phyloP scores from a whole-genome alignment of 1,284 basidiomycete genomes.

The Fomitopsis palustris region DNA sequence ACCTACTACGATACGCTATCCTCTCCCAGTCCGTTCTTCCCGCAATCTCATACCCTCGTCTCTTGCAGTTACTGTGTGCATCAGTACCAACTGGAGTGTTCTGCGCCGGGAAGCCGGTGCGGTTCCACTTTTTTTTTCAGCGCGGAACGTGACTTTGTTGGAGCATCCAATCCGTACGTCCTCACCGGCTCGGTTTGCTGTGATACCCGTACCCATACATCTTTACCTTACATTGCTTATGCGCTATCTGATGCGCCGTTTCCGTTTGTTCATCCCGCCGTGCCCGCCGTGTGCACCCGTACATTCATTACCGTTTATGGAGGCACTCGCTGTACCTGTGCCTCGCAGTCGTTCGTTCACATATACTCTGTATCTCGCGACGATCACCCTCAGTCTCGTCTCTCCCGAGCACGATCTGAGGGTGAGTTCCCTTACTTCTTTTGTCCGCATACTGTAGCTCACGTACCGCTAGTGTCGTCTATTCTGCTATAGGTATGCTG shows the following conservation, averaged over 20 bases:
- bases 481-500: not conserved
- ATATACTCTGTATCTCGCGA: not conserved
- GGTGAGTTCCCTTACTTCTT: not conserved
- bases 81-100: too few species aligned
- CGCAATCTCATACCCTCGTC: too few species aligned
- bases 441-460: not conserved
- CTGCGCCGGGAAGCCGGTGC: too few species aligned
- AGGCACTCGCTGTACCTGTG: not conserved
- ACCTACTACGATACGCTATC: too few species aligned
- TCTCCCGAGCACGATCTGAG: not conserved
- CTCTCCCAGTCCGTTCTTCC: too few species aligned
- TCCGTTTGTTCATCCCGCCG: not conserved
- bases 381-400: slow-evolving; percentile 2
- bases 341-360: not conserved
- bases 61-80: too few species aligned
- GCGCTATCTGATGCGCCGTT: not conserved
- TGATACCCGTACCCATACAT: not conserved
- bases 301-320: not conserved
- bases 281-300: not conserved
- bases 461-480: not conserved
- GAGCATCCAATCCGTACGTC: not conserved
- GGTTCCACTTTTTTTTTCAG: too few species aligned
- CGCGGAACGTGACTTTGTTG: too few species aligned
- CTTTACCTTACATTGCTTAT: not conserved
- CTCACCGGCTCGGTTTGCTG: not conserved